Base-by-base conservation (phyloP, 331 rosid genomes). In the Telfairia occidentalis region DNA sequence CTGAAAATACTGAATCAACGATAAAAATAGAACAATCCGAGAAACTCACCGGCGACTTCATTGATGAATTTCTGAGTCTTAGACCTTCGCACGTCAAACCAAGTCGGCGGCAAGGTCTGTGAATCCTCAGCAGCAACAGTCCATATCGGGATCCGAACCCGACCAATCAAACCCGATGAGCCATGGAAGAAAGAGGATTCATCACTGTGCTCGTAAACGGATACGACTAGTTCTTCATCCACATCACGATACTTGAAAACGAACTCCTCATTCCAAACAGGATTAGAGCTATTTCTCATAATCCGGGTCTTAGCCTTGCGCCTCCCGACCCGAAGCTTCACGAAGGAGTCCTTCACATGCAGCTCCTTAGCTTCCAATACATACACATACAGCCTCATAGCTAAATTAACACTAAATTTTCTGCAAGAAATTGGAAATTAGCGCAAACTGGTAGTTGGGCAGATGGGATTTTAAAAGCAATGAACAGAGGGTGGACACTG, bases 231-330 rank as follows among this genome's bases (percentile, higher is more conserved):
- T 78, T 88, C 97, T 4, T 85, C 85, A 32, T 80, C 74, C 13
- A 65, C 48, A 57, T 84, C 89, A 77, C 72, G 82, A 16, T 85
- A 87, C 64, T 59, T 78, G 76, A 92, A 92, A 72, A 80, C 75
- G 74, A 91, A 94, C 84, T 89, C 98, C 18, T 91, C 88, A 52
- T 87, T 86, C 98, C 96, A 94, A 79, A 81, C 81, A 5, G 92
- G 94, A 74, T 65, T 72, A 23, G 15, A 48, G 34, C 85, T 78
- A 69, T 84, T 83, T 45, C 77, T 88, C 81, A 84, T 30, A 67
- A 73, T 53, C 84, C 85, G 81, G 13, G 92, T 91, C 81, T 86
- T 91, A 40, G 84, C 83, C 78, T 86, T 91, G 0, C 75, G 84
- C 83, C 83, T 88, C 34, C 87, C 90, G 19, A 91, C 84, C 42